phyloP scores from a whole-genome alignment of 2,329 filamentous ascomycete genomes.

The Diaporthe sp. region DNA sequence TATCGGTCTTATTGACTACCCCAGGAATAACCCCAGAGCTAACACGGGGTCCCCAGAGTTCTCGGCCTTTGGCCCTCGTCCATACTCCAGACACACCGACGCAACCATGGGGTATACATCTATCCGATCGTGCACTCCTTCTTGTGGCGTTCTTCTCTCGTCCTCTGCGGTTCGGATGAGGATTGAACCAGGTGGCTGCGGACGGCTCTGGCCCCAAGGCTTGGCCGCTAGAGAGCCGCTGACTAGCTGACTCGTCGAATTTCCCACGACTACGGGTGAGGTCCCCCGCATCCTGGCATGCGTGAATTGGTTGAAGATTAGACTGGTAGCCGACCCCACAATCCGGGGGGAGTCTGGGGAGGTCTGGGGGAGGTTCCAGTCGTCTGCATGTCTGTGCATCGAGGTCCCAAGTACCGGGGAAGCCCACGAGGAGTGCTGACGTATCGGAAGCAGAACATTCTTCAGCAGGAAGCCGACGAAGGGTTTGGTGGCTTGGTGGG shows the following conservation, averaged over 20 bases:
- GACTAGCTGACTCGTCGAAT: constrained; percentile 15
- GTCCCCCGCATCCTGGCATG: constrained; percentile 24
- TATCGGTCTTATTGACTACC: constrained; percentile 4
- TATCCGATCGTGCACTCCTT: constrained; percentile 30
- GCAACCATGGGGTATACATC: constrained; percentile 22
- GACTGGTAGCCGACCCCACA: constrained; percentile 13
- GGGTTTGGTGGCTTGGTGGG: neutral
- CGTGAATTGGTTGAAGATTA: neutral
- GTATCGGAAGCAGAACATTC: constrained; percentile 21
- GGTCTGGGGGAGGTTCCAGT: constrained; percentile 11
- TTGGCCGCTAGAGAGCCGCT: neutral
- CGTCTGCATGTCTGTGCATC: constrained; percentile 20
- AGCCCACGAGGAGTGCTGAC: neutral
- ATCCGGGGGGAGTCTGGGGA: constrained; percentile 8
- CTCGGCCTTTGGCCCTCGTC: constrained; percentile 3
- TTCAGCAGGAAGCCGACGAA: neutral
- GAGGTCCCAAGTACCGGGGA: neutral
- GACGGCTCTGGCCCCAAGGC: neutral
- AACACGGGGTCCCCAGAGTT: constrained; percentile 38
- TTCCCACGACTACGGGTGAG: neutral
- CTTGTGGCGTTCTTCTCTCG: neutral
- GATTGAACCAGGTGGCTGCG: constrained; percentile 37
- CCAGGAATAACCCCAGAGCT: constrained; percentile 27
- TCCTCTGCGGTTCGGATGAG: constrained; percentile 32
- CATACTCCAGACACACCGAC: neutral